Base-by-base conservation (phyloP, 2,329 filamentous ascomycete genomes). In the Penicillium sp. region DNA sequence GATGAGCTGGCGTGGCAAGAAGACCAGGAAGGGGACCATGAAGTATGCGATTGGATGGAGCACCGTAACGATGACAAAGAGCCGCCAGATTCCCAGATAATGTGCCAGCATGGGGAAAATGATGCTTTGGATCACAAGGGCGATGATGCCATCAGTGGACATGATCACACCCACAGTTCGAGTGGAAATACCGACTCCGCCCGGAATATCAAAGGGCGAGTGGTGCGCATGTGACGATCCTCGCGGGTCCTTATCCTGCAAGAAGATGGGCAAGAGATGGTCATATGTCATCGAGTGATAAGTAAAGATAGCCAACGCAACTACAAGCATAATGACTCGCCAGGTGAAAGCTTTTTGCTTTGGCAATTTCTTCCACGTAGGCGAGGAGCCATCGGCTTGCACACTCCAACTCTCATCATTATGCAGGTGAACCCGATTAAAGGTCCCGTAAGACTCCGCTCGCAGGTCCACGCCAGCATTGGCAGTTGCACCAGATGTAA, bases 271-370 rank as follows among this genome's bases (percentile, higher is more conserved):
- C 53, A 96, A 81, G 0, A 97, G 82, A 71, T 96, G 90, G 69
- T 97, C 93, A 75, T 91, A 97, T 0, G 89, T 92, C 92, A 97
- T 97, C 38, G 89, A 91, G 75, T 97, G 92, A 72, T 96, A 96
- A 5, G 91, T 94, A 77, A 96, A 96, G 61, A 97, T 90, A 44
- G 89, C 90, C 47, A 97, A 78, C 1, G 92, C 88, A n/a, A 91
- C 69, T 39, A 94, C 86, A 52, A 96, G 84, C 73, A 89, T 87
- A 63, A 90, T 79, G 59, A 96, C 87, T 40, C 83, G 84, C 73
- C 77, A 81, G 2, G 82, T 87, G 64, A 87, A 84, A 50, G 82
- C 79, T 58, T 79, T 79, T 29, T 76, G 69, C 15, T 71, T 70
- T 50, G 65, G 63, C 3, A 56, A 46, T 51, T 80, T 80, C 38